A percentile compares a stretch with the other conserved stretches of the same genome.
phyloP scores from a whole-genome alignment of 2,329 filamentous ascomycete species.

The Scopulariopsis brevicaulis region DNA sequence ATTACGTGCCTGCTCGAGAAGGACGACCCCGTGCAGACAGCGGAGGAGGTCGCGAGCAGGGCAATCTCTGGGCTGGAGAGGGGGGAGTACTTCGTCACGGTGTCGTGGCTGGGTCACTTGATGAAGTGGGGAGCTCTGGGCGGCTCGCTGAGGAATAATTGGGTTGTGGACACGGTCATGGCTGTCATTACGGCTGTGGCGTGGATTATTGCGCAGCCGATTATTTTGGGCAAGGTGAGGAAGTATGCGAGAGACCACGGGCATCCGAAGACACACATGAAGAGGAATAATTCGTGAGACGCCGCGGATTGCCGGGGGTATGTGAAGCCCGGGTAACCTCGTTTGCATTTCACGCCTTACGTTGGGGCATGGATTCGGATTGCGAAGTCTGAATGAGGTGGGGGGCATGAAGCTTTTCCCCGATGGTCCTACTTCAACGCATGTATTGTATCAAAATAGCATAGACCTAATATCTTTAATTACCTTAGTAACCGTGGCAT shows the following conservation, averaged over 20 bases:
- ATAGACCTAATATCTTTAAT: background rate
- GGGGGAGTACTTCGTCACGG: conserved; percentile 70
- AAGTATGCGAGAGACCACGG: conserved; percentile 46
- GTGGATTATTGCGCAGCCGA: conserved; percentile 45
- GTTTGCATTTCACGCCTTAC: background rate
- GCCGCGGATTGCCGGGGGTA: background rate
- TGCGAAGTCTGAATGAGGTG: background rate
- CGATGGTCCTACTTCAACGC: background rate
- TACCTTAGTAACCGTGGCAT: background rate
- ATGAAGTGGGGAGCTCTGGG: conserved; percentile 55
- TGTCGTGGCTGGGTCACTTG: conserved; percentile 58
- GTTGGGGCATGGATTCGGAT: background rate
- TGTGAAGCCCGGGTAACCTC: background rate
- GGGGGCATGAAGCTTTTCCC: background rate
- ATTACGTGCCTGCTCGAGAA: conserved; percentile 73
- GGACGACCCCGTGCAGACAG: conserved; percentile 67
- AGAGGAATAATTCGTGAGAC: conserved; percentile 10
- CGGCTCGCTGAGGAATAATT: conserved; percentile 44
- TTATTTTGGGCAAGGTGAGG: conserved; percentile 45
- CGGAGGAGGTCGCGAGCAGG: conserved; percentile 62
- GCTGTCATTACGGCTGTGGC: conserved; percentile 39
- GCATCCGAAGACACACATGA: conserved; percentile 38
- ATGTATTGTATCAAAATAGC: background rate
- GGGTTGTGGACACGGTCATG: conserved; percentile 47
- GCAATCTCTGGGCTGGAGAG: conserved; percentile 66